Evolutionary conservation across 2,329 filamentous ascomycete species (phyloP), one percentile per base, ranked within the genome.

Genomic region (Purpureocillium takamizusanense): DNA sequence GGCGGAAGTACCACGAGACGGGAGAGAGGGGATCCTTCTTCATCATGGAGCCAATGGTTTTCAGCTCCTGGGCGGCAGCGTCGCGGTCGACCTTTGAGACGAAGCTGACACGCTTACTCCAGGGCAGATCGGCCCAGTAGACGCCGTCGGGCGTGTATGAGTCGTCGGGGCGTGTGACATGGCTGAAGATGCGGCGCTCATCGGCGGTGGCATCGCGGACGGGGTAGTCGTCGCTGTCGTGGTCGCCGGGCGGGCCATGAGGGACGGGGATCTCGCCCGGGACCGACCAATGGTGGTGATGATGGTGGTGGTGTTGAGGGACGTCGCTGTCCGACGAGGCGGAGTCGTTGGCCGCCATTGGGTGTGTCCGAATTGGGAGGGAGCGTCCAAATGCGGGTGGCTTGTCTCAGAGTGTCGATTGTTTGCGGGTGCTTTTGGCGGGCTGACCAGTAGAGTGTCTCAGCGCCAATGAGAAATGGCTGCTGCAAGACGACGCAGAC

Each of bases 91-190:
- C 79, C 42, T 76, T 73, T 57, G 66, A 70, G 55, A 95, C 82
- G 56, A 97, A 97, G 46, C 70, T 69, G 53, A 86, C 57, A 45
- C 86, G 81, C 66, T 90, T 64, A 43, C 61, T 51, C 36, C 87
- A 55, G 15, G 82, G 79, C 51, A 97, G 69, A 57, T 95, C 90
- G 27, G 89, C 90, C 89, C 89, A 97, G 74, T 97, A 97, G 48
- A 78, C 74, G 44, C 90, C 90, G 15, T 89, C 77, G 39, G 74
- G 63, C 40, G 83, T 86, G 65, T 90, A 95, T 46, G 80, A 83
- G 65, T 97, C 90, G 55, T 94, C 86, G 3, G 90, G 90, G 39
- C 85, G 83, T 40, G 94, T 83, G 41, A 95, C 69, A 49, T 82
- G 77, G 52, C 83, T 74, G 67, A 95, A 94, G 51, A 78, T 76